Evolutionary conservation across 768 basidiomycete species (phyloP).

Genomic region (Mycena floridula): DNA sequence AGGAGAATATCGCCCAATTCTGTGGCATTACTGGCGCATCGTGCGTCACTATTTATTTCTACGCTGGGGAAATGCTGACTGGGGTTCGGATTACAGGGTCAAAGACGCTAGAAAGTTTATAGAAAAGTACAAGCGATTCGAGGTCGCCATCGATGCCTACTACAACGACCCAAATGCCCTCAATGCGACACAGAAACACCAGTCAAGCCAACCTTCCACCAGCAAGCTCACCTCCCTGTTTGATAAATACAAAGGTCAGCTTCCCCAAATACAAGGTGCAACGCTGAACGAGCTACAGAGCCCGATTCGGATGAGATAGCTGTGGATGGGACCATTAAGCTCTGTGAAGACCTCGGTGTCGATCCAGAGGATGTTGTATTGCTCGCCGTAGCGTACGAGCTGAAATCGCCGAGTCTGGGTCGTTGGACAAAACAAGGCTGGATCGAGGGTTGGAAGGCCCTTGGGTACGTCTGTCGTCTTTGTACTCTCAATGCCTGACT

Average conservation of each 20-base stretch:
- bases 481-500: background rate
- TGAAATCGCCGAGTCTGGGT: conserved; percentile 70
- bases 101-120: conserved; percentile 64
- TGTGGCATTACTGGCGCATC: conserved; percentile 62
- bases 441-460: conserved; percentile 73
- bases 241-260: conserved; percentile 61
- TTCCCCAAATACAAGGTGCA: background rate
- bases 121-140: conserved; percentile 63
- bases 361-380: conserved; percentile 80
- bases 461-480: conserved; percentile 45
- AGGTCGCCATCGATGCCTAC: conserved; percentile 69
- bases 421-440: conserved; percentile 68
- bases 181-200: conserved; percentile 14
- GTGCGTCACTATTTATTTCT: conserved; percentile 35
- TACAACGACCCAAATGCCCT: conserved; percentile 45
- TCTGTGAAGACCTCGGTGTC: conserved; percentile 66
- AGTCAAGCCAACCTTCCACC: conserved; percentile 31
- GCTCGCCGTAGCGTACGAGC: conserved; percentile 74
- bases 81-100: conserved; percentile 39
- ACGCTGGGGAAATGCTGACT: conserved; percentile 10
- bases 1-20: conserved; percentile 52
- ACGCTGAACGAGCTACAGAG: conserved; percentile 36
- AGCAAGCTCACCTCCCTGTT: conserved; percentile 55
- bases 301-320: conserved; percentile 56
- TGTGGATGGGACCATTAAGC: conserved; percentile 73